A percentile compares a stretch with the other conserved stretches of the same genome.
Evolutionary conservation across 495 filamentous ascomycete genomes (phyloP).

Genomic region (Aspergillus funiculosus): DNA sequence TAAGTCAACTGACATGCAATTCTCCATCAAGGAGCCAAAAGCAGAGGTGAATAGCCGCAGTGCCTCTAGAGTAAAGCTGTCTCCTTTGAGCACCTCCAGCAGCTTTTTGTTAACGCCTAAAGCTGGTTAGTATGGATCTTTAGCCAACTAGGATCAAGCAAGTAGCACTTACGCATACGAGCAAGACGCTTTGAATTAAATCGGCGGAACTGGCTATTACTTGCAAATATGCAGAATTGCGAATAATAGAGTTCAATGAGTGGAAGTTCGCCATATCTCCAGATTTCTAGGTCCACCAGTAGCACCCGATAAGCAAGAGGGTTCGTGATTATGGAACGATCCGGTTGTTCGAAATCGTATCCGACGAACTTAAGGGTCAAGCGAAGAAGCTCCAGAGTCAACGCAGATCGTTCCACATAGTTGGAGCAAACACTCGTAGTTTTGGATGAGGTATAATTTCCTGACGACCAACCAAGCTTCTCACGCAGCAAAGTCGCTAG

Average conservation of each 20-base stretch:
- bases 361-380: conserved; percentile 81
- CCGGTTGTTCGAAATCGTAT: conserved; percentile 67
- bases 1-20: conserved; percentile 72
- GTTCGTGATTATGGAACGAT: conserved; percentile 89
- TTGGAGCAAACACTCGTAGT: conserved; percentile 26
- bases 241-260: conserved; percentile 86
- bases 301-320: conserved; percentile 88
- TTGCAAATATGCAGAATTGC: conserved; percentile 79
- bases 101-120: conserved; percentile 84
- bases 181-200: conserved; percentile 83
- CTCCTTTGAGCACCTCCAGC: conserved; percentile 80
- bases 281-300: conserved; percentile 85
- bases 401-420: conserved; percentile 50
- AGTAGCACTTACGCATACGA: conserved; percentile 72
- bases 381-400: conserved; percentile 65
- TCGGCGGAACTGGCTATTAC: conserved; percentile 79
- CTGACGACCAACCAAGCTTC: conserved; percentile 54
- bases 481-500: conserved; percentile 68
- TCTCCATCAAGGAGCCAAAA: conserved; percentile 70
- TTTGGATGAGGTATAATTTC: conserved; percentile 29
- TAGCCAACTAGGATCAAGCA: not conserved
- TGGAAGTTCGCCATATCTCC: conserved; percentile 66
- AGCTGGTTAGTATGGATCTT: conserved; percentile 17
- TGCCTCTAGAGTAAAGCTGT: conserved; percentile 63
- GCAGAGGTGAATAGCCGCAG: conserved; percentile 70